These are phyloP conservation scores for Priceomyces medius DNA, from an alignment of 805 yeast species.

Conservation along the genomic window DNA sequence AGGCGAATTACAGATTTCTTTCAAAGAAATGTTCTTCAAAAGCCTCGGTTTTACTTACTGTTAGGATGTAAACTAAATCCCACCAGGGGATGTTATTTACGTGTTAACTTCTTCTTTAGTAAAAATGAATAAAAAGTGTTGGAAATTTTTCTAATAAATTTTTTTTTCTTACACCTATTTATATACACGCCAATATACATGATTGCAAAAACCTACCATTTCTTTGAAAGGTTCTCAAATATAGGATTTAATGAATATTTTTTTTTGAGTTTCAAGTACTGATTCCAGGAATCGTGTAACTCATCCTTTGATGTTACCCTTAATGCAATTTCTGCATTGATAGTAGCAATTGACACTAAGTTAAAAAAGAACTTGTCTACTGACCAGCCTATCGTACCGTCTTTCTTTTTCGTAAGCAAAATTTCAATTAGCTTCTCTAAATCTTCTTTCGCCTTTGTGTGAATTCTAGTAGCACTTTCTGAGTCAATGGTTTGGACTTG, in stretches of 20 bases:
- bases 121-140: neutral
- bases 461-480: neutral
- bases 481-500: neutral
- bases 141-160: neutral
- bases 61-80: neutral
- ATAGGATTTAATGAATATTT: neutral
- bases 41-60: neutral
- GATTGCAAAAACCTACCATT: neutral
- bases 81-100: neutral
- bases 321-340: neutral
- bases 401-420: constrained; percentile 5
- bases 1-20: constrained; percentile 6
- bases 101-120: neutral
- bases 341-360: constrained; percentile 3
- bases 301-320: neutral
- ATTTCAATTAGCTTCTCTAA: constrained; percentile 2
- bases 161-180: neutral
- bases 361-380: constrained; percentile 10
- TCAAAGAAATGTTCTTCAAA: too few species aligned
- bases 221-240: neutral
- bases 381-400: constrained; percentile 18
- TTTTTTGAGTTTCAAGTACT: neutral
- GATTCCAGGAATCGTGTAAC: neutral
- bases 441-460: constrained; percentile 1
- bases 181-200: constrained; percentile 1